phyloP scores from a whole-genome alignment of 768 basidiomycete species.

The Termitomyces sp. region DNA sequence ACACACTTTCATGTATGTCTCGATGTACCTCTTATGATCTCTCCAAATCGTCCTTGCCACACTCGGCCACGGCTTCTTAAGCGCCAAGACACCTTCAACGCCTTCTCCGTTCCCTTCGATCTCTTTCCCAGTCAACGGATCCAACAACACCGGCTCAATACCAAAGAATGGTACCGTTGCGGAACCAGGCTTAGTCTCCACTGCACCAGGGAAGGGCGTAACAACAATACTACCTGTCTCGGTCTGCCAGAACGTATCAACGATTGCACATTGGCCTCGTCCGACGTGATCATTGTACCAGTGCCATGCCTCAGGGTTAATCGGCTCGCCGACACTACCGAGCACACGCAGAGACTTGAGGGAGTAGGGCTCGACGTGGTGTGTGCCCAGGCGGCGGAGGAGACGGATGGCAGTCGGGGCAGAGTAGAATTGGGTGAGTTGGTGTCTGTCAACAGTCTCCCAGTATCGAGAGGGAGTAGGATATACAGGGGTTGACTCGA shows the following conservation, averaged over 20 bases:
- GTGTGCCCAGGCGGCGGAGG: constrained; percentile 71
- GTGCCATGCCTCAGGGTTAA: constrained; percentile 98
- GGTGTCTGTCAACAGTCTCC: constrained; percentile 90
- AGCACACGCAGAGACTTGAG: constrained; percentile 80
- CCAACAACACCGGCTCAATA: constrained; percentile 82
- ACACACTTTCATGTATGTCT: constrained; percentile 44
- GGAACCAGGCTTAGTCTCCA: constrained; percentile 92
- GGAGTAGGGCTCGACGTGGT: constrained; percentile 82
- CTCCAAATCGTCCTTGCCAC: constrained; percentile 90
- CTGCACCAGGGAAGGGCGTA: constrained; percentile 93
- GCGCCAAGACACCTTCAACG: constrained; percentile 86
- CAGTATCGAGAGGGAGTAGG: constrained; percentile 96
- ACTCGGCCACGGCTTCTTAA: constrained; percentile 90
- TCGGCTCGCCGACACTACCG: constrained; percentile 95
- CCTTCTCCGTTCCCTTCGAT: constrained; percentile 78
- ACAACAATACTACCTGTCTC: constrained; percentile 96
- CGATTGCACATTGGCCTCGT: constrained; percentile 80
- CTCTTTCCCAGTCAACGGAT: constrained; percentile 73
- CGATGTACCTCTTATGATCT: constrained; percentile 80
- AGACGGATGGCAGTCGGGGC: constrained; percentile 94
- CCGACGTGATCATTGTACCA: constrained; percentile 99
- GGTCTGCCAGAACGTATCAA: constrained; percentile 97
- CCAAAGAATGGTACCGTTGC: constrained; percentile 99
- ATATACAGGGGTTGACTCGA: constrained; percentile 96
- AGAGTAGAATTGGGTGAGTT: constrained; percentile 94